Evolutionary conservation across 2,329 filamentous ascomycete species (phyloP), one percentile per base, ranked within the genome.

Genomic region (Trichoderma koningii): DNA sequence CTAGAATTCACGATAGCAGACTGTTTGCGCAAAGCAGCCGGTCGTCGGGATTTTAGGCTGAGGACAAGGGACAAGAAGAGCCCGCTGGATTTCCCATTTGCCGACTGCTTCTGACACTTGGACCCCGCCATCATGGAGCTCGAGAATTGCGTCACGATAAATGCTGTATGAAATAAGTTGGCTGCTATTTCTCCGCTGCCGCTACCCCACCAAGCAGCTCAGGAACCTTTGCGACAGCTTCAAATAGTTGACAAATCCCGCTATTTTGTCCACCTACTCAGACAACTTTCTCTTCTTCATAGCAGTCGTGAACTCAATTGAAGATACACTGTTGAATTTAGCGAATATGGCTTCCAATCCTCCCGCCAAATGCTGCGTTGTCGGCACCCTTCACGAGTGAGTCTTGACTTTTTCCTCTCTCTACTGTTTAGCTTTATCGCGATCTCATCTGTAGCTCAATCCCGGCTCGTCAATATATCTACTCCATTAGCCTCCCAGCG

Each of bases 371-470:
- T 87, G 84, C 80, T 87, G 84, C 76, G 77, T 77, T 38, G 70
- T 80, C 62, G 84, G 83, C 66, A 75, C 82, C 66, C 82, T 79
- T 73, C 83, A 85, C 69, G 80, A 83, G 83, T 85, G 76, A 72
- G 83, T 78, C 21, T 61, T 44, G 17, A 14, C 34, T 38, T 23
- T n/a, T 34, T 14, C 10, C n/a, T 19, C 19, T 15, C 5, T 60
- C 15, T 5, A 9, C 14, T 17, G 15, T 15, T 15, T n/a, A 34
- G 26, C 48, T 28, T 23, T 19, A 15, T 47, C 26, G 41, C n/a
- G 44, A 56, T 56, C 44, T 38, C 55, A 59, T 59, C 42, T 34
- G 44, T 19, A 59, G 44, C 45, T 41, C 34, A 26, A 26, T 14
- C 14, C 48, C 14, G 34, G 5, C 14, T 5, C 23, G 21, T 38